These are phyloP conservation scores for Vaccinium vitisidaea DNA, from an alignment of 148 eudicot genomes.

Conservation along the genomic window DNA sequence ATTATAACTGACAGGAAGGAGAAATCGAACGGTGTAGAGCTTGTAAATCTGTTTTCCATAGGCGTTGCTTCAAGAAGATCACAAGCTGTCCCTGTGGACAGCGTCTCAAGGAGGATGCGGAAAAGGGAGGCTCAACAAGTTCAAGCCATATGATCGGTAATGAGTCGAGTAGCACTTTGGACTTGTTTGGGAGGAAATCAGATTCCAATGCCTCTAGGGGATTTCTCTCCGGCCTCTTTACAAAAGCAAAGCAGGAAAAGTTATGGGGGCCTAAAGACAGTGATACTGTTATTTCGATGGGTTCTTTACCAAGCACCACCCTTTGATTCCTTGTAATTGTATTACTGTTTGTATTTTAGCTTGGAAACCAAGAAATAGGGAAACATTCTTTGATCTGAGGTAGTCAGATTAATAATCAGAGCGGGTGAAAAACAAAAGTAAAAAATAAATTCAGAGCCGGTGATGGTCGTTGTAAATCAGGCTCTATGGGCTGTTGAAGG, in stretches of 20 bases:
- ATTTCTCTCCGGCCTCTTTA: slow-evolving; percentile 57
- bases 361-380: background rate
- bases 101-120: slow-evolving; percentile 31
- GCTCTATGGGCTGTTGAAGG: background rate
- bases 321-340: slow-evolving; percentile 34
- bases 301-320: slow-evolving; percentile 68
- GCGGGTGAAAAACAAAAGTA: background rate
- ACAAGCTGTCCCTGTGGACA: slow-evolving; percentile 58
- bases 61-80: slow-evolving; percentile 27
- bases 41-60: slow-evolving; percentile 12
- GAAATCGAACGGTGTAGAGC: slow-evolving; percentile 14
- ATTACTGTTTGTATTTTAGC: background rate
- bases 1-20: slow-evolving; percentile 30
- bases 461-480: background rate
- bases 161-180: slow-evolving; percentile 24
- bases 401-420: background rate
- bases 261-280: slow-evolving; percentile 25
- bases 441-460: background rate
- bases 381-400: background rate
- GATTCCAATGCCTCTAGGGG: slow-evolving; percentile 45
- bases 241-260: slow-evolving; percentile 40
- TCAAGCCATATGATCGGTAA: slow-evolving; percentile 15
- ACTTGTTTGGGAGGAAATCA: slow-evolving; percentile 30
- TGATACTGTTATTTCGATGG: slow-evolving; percentile 67
- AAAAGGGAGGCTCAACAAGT: slow-evolving; percentile 15